Conservation (phyloP, 106 monocot genomes). For the Narthecium ossifragum region DNA sequence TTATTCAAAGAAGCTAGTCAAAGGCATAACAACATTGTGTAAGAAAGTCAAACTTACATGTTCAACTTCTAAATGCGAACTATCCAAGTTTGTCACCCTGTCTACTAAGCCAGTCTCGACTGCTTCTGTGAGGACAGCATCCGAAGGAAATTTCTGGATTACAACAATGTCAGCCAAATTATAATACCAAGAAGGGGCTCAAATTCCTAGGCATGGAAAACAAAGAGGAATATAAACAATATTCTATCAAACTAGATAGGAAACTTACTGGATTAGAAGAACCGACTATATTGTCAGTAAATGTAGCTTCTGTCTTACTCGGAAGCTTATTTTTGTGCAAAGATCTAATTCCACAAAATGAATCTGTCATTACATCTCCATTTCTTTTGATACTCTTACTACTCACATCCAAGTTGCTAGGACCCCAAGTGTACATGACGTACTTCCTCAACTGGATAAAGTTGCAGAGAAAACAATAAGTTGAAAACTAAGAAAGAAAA, state of each 20-base stretch:
- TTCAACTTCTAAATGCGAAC: background rate
- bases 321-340: conserved; percentile 15
- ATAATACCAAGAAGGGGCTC: background rate
- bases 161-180: background rate
- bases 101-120: background rate
- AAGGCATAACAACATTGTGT: no score
- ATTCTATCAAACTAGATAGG: background rate
- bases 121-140: background rate
- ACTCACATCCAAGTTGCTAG: conserved; percentile 11
- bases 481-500: background rate
- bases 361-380: conserved; percentile 1
- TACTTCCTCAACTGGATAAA: conserved; percentile 29
- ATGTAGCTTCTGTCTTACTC: conserved; percentile 6
- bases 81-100: background rate
- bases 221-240: background rate
- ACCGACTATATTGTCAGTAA: conserved; percentile 5
- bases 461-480: background rate
- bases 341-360: conserved; percentile 17
- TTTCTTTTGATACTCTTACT: background rate
- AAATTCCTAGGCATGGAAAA: background rate
- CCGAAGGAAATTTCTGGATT: background rate
- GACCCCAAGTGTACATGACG: conserved; percentile 35
- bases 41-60: background rate
- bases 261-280: background rate
- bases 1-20: no score